Evolutionary conservation across 2,329 filamentous ascomycete species (phyloP).

Genomic region (Pyrenophora tritici-repentis): DNA sequence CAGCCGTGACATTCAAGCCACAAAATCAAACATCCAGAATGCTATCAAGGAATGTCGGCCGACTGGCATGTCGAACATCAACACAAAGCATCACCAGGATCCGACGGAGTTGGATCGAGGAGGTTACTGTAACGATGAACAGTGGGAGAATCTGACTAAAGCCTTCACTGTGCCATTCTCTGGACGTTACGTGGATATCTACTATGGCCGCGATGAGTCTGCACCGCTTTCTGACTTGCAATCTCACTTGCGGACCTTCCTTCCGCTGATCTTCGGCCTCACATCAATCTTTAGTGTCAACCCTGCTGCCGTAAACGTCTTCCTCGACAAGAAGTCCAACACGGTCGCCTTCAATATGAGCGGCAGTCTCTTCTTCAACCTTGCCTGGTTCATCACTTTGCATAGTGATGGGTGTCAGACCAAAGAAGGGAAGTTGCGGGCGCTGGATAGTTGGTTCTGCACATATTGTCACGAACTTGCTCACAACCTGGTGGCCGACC

Average conservation of each 20-base stretch:
- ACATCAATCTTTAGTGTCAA: slow-evolving; percentile 67
- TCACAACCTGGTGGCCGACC: slow-evolving; percentile 83
- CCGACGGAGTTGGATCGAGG: slow-evolving; percentile 45
- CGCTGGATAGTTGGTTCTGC: slow-evolving; percentile 85
- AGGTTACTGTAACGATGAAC: slow-evolving; percentile 46
- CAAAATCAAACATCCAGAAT: slow-evolving; percentile 44
- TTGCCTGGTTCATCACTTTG: slow-evolving; percentile 81
- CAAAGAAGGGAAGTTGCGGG: slow-evolving; percentile 46
- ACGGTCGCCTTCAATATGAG: slow-evolving; percentile 92
- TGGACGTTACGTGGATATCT: slow-evolving; percentile 43
- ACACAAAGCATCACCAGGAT: slow-evolving; percentile 44
- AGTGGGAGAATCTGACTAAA: slow-evolving; percentile 46
- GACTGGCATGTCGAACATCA: slow-evolving; percentile 40
- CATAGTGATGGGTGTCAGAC: slow-evolving; percentile 55
- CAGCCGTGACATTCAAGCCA: slow-evolving; percentile 40
- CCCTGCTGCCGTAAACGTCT: slow-evolving; percentile 76
- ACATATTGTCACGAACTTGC: slow-evolving; percentile 95
- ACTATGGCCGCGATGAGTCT: slow-evolving; percentile 40
- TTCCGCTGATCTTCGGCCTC: slow-evolving; percentile 42
- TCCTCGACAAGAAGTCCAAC: slow-evolving; percentile 76
- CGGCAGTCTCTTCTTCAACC: slow-evolving; percentile 91
- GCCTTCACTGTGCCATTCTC: slow-evolving; percentile 43
- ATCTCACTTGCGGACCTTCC: slow-evolving; percentile 32
- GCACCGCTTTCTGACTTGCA: slow-evolving; percentile 36
- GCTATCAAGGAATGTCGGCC: slow-evolving; percentile 46